phyloP scores from a whole-genome alignment of 306 rosid genomes.

The Cucurbita argyrosperma region DNA sequence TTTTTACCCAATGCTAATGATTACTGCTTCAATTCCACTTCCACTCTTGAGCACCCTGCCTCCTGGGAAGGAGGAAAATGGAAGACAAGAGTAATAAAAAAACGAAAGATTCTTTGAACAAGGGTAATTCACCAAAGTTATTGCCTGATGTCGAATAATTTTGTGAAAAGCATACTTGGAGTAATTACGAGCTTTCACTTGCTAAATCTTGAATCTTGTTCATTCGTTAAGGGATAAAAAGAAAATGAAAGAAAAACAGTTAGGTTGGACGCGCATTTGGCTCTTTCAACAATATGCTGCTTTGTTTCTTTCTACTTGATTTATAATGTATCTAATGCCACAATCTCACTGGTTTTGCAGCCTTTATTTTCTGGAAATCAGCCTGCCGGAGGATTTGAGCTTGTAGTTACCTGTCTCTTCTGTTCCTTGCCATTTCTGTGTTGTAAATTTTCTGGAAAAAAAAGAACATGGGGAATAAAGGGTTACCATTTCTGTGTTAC shows the following conservation, averaged over 20 bases:
- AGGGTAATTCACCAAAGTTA: not conserved
- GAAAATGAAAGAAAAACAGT: not conserved
- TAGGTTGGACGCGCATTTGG: not conserved
- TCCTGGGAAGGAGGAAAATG: not conserved
- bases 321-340: not conserved
- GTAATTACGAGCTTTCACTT: not conserved
- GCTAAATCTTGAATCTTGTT: not conserved
- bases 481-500: not conserved
- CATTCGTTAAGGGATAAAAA: not conserved
- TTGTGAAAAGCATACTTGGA: not conserved
- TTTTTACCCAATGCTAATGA: not conserved
- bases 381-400: slow-evolving; percentile 82
- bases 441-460: slow-evolving; percentile 12
- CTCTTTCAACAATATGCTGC: not conserved
- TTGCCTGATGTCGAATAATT: not conserved
- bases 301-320: not conserved
- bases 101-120: not conserved
- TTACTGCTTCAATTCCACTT: not conserved
- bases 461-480: not conserved
- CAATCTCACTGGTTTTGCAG: slow-evolving; percentile 32
- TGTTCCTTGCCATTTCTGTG: slow-evolving; percentile 1
- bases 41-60: not conserved
- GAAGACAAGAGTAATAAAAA: not conserved
- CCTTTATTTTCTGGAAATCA: slow-evolving; percentile 77
- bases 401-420: slow-evolving; percentile 24